These are phyloP conservation scores for Ophiorrhiza pumila DNA, from an alignment of 257 asterid genomes.

Conservation along the genomic window DNA sequence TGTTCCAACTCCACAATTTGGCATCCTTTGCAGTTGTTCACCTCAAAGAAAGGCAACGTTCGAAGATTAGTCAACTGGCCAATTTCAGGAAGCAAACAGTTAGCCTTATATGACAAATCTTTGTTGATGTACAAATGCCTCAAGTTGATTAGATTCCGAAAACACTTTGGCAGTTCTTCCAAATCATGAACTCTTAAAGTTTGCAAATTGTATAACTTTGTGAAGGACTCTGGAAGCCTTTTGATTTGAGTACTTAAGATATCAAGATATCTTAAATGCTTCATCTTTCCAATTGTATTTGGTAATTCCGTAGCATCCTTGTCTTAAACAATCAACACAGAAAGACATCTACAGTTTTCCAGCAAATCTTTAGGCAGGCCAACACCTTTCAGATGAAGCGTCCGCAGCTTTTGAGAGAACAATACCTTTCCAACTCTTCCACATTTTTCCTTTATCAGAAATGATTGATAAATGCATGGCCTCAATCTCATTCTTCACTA, in stretches of 20 bases:
- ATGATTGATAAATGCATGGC: not conserved
- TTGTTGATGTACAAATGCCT: constrained; percentile 13
- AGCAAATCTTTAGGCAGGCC: not conserved
- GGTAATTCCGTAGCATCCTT: not conserved
- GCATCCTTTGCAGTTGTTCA: constrained; percentile 3
- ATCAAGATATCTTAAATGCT: constrained; percentile 15
- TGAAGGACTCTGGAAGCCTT: constrained; percentile 8
- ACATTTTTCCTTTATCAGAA: not conserved
- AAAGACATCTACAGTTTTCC: not conserved
- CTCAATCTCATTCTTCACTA: not conserved
- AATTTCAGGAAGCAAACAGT: constrained; percentile 14
- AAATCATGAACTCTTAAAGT: constrained; percentile 2
- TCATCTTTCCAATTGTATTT: not conserved
- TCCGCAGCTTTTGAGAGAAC: constrained; percentile 9
- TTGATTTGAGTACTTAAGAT: constrained; percentile 5
- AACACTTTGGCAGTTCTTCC: not conserved
- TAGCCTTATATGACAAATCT: not conserved
- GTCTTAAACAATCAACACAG: constrained; percentile 3
- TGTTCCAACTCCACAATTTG: constrained; percentile 17
- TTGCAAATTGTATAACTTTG: constrained; percentile 19
- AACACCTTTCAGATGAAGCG: not conserved
- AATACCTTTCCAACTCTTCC: not conserved
- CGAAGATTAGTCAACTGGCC: constrained; percentile 15
- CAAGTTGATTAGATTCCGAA: constrained; percentile 10
- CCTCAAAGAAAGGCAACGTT: constrained; percentile 15